phyloP scores from a whole-genome alignment of 106 monocot genomes.

The Dactylorhiza incarnata region DNA sequence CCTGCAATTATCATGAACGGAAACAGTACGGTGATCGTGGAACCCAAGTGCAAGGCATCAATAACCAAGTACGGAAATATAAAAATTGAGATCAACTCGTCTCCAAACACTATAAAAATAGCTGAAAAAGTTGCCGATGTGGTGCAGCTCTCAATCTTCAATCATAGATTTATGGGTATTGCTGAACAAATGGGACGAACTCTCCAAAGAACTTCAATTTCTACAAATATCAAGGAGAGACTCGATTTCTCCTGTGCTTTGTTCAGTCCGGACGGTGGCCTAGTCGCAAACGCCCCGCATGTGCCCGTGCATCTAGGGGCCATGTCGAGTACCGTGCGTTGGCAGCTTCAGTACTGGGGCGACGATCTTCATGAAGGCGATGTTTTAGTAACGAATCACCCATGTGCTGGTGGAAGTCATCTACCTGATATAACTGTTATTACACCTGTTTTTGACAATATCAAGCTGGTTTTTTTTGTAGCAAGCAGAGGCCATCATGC shows the following conservation, averaged over 20 bases:
- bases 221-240: conserved; percentile 94
- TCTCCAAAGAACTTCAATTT: conserved; percentile 88
- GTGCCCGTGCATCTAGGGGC: conserved; percentile 96
- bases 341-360: conserved; percentile 81
- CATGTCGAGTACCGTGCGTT: conserved; percentile 83
- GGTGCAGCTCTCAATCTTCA: conserved; percentile 94
- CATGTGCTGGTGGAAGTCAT: conserved; percentile 91
- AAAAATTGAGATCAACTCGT: conserved; percentile 46
- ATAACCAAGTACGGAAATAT: conserved; percentile 92
- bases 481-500: conserved; percentile 97
- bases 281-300: conserved; percentile 97
- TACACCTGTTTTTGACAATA: conserved; percentile 79
- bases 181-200: conserved; percentile 99
- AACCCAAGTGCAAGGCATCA: conserved; percentile 62
- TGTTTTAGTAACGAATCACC: conserved; percentile 91
- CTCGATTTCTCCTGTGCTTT: conserved; percentile 96
- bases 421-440: conserved; percentile 95
- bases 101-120: conserved; percentile 20
- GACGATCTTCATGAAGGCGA: conserved; percentile 77
- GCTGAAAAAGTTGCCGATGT: conserved; percentile 62
- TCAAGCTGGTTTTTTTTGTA: conserved; percentile 85
- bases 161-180: conserved; percentile 96
- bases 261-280: conserved; percentile 90
- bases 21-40: conserved; percentile 87
- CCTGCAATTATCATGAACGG: conserved; percentile 95